Percentiles rank a stretch among this genome's conserved stretches.
Evolutionary conservation across 345 rosid genomes (phyloP).

Genomic region (Hibiscus trionum): DNA sequence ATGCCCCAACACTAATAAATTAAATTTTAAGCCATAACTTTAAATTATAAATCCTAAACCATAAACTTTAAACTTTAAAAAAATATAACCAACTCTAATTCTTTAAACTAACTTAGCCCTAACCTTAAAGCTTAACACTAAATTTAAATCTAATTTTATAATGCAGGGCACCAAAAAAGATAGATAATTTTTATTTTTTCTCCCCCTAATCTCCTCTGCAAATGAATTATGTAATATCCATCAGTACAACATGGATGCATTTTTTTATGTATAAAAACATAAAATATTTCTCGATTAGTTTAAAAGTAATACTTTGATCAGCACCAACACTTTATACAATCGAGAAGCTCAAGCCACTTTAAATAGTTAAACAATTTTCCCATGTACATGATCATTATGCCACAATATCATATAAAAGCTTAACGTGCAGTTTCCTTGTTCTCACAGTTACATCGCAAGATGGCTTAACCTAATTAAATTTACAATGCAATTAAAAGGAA

Average conservation of each 20-base stretch:
- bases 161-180: too few species aligned
- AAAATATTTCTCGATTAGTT: not conserved
- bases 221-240: too few species aligned
- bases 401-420: not conserved
- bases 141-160: too few species aligned
- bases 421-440: constrained; percentile 5
- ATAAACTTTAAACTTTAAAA: too few species aligned
- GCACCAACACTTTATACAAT: not conserved
- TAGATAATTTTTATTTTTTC: too few species aligned
- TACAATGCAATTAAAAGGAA: not conserved
- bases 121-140: too few species aligned
- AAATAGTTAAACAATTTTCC: not conserved
- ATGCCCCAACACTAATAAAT: too few species aligned
- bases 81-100: too few species aligned
- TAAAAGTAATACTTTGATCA: not conserved
- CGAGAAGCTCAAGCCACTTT: not conserved
- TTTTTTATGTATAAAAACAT: not conserved
- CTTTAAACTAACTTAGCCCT: too few species aligned
- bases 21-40: too few species aligned
- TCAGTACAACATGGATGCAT: not conserved
- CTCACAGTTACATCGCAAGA: constrained; percentile 11
- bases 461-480: constrained; percentile 19
- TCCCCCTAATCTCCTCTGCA: too few species aligned
- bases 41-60: too few species aligned
- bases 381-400: not conserved